Evolutionary conservation across 805 yeast species (phyloP).

Genomic region (Cyberlindnera suaveolens): DNA sequence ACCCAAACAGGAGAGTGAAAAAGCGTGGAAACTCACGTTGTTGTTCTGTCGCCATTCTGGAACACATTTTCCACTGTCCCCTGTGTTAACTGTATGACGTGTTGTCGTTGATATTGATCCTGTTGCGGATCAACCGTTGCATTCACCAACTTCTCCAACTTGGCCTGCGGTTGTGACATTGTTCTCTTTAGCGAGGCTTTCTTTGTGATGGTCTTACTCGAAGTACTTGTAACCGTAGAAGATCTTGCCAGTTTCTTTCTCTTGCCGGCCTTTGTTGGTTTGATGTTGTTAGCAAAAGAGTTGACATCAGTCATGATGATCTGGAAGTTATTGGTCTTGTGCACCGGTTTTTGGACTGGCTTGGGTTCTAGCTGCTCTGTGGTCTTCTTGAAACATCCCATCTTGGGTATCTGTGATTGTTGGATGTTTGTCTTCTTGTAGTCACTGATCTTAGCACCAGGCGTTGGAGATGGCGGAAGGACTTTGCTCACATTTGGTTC

Average conservation of each 20-base stretch:
- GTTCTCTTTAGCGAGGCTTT: constrained; percentile 20
- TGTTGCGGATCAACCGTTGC: too few species aligned
- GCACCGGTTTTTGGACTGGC: background rate
- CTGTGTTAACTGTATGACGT: too few species aligned
- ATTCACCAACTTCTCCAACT: constrained; percentile 5
- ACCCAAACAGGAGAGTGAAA: too few species aligned
- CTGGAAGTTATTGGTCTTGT: constrained; percentile 22
- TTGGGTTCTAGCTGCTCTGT: constrained; percentile 2
- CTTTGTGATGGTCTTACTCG: constrained; percentile 10
- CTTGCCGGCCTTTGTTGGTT: constrained; percentile 8
- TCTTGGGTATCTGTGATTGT: constrained; percentile 22
- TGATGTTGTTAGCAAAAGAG: constrained; percentile 15
- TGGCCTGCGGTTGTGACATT: constrained; percentile 19
- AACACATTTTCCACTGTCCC: too few species aligned
- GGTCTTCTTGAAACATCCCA: constrained; percentile 23
- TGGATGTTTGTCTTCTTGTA: background rate
- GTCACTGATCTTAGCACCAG: constrained; percentile 12
- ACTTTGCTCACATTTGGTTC: constrained; percentile 5
- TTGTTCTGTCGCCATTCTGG: too few species aligned
- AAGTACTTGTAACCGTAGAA: constrained; percentile 11
- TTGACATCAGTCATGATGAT: constrained; percentile 31
- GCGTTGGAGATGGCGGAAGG: constrained; percentile 23
- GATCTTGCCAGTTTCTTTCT: constrained; percentile 20
- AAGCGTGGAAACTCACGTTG: too few species aligned
- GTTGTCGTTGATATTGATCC: too few species aligned